These are phyloP conservation scores for Suillus placidus DNA, from an alignment of 768 basidiomycete genomes.

Conservation along the genomic window DNA sequence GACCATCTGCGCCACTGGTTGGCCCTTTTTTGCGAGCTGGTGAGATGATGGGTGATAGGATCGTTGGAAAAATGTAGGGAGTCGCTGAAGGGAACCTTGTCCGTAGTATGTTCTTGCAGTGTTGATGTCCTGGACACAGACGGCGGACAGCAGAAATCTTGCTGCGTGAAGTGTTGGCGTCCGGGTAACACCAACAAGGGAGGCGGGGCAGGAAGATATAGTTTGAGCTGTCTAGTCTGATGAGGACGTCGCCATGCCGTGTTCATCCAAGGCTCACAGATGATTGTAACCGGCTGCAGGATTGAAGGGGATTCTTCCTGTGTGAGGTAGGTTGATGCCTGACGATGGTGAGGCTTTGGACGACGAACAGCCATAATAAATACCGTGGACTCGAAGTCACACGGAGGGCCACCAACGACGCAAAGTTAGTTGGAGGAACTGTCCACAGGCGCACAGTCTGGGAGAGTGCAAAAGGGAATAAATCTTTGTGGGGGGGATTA, in stretches of 20 bases:
- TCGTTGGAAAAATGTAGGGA: not conserved
- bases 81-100: not conserved
- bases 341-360: not conserved
- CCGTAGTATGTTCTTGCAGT: not conserved
- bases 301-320: too few species aligned
- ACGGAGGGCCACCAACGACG: too few species aligned
- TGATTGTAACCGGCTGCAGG: not conserved
- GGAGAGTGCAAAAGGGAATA: too few species aligned
- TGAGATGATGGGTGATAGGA: not conserved
- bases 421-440: too few species aligned
- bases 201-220: constrained; percentile 1
- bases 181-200: not conserved
- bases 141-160: not conserved
- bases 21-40: constrained; percentile 2
- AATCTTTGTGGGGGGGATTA: too few species aligned
- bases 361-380: constrained; percentile 2
- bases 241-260: not conserved
- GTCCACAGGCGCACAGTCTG: too few species aligned
- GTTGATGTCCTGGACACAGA: not conserved
- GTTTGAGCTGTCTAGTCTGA: not conserved
- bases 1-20: constrained; percentile 8
- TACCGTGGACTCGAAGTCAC: too few species aligned
- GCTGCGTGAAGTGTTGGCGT: not conserved
- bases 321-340: not conserved
- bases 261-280: constrained; percentile 1